Percentiles rank a stretch among this genome's conserved stretches.
These are phyloP conservation scores for Ilyonectria sp. DNA, from an alignment of 2,329 filamentous ascomycete genomes.

Conservation along the genomic window DNA sequence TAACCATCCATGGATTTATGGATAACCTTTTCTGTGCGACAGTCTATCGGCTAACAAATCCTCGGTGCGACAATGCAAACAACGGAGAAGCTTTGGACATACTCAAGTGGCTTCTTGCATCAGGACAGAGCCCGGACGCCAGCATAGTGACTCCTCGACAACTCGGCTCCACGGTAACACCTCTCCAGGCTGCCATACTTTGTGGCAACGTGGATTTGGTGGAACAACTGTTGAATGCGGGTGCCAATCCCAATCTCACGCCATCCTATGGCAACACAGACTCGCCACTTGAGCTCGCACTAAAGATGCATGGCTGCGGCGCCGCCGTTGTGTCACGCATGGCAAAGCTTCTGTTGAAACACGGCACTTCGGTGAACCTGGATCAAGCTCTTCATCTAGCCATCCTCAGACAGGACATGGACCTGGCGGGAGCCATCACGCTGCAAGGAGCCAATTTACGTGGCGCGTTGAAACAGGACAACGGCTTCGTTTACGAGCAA, in stretches of 20 bases:
- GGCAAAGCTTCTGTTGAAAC: neutral
- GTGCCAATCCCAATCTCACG: neutral
- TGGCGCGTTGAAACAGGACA: neutral
- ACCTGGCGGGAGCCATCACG: neutral
- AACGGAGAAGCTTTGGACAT: neutral
- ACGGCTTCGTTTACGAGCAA: neutral
- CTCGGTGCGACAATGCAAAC: neutral
- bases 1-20: constrained; percentile 5
- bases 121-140: neutral
- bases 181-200: neutral
- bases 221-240: neutral
- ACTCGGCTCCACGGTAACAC: neutral
- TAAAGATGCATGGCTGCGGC: neutral
- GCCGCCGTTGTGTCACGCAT: neutral
- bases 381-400: constrained; percentile 9
- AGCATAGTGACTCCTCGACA: neutral
- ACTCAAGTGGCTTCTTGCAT: constrained; percentile 8
- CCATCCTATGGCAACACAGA: neutral
- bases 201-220: neutral
- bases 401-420: neutral
- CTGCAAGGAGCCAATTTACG: constrained; percentile 1
- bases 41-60: neutral
- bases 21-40: constrained; percentile 11
- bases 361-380: neutral
- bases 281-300: neutral